A percentile compares a stretch with the other conserved stretches of the same genome.
These are phyloP conservation scores for Halteria grandinella DNA, from an alignment of 73 alveolate species.

Conservation along the genomic window DNA sequence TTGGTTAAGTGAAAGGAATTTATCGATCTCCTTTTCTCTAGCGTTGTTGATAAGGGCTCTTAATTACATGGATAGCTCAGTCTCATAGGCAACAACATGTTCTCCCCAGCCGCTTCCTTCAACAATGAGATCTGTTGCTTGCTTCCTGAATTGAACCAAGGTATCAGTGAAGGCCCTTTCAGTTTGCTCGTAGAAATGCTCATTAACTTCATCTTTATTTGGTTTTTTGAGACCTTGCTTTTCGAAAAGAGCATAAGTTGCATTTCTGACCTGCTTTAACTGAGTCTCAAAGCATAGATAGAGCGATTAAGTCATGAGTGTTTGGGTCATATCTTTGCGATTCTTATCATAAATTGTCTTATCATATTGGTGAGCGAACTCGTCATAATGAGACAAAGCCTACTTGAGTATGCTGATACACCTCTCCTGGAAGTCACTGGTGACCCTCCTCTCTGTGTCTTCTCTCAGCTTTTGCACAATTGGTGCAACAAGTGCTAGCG, in stretches of 20 bases:
- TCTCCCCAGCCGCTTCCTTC: slow-evolving; percentile 66
- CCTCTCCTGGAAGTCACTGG: slow-evolving; percentile 59
- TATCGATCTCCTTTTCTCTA: slow-evolving; percentile 57
- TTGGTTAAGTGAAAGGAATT: slow-evolving; percentile 13
- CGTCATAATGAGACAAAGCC: slow-evolving; percentile 65
- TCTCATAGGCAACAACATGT: slow-evolving; percentile 4
- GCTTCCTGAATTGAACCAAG: background rate
- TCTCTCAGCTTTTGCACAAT: too few relatives aligned
- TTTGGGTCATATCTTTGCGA: slow-evolving; percentile 58
- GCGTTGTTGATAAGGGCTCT: slow-evolving; percentile 37
- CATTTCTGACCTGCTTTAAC: slow-evolving; percentile 62
- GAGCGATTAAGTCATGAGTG: slow-evolving; percentile 56
- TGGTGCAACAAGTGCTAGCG: too few relatives aligned
- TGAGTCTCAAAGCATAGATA: slow-evolving; percentile 67
- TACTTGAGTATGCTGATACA: slow-evolving; percentile 55
- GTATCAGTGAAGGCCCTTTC: background rate
- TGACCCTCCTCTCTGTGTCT: slow-evolving; percentile 32
- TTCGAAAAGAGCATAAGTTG: slow-evolving; percentile 62
- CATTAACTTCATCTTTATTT: slow-evolving; percentile 55
- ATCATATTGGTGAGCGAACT: slow-evolving; percentile 77
- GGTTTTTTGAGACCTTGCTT: slow-evolving; percentile 49
- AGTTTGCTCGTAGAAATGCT: slow-evolving; percentile 61
- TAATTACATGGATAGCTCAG: slow-evolving; percentile 3
- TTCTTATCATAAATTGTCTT: slow-evolving; percentile 66
- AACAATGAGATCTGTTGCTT: slow-evolving; percentile 11